Conservation (phyloP, 441 rosid genomes). For the Flueggea neowawraea region DNA sequence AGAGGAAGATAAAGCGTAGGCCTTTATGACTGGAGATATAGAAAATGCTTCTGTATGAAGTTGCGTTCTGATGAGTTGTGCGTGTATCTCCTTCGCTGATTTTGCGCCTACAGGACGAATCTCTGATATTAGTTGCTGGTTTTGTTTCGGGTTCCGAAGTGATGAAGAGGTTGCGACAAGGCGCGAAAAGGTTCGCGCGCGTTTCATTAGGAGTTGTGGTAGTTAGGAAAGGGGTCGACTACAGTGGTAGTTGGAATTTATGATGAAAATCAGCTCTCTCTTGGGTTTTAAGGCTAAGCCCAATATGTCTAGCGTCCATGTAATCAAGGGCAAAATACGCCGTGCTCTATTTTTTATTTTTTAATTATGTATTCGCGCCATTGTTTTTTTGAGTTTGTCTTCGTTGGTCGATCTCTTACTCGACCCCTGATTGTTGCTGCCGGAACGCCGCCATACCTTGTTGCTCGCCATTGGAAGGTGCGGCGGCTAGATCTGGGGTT, state of each 20-base stretch:
- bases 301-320: too few species aligned
- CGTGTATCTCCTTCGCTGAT: conserved; percentile 35
- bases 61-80: conserved; percentile 32
- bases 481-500: too few species aligned
- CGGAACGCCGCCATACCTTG: too few species aligned
- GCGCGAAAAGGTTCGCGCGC: conserved; percentile 17
- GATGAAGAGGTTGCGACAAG: conserved; percentile 17
- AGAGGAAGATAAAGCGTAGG: conserved; percentile 38
- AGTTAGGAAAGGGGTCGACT: neutral
- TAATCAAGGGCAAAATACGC: too few species aligned
- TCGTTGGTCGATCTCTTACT: too few species aligned
- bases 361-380: too few species aligned
- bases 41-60: conserved; percentile 35
- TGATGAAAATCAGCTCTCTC: neutral
- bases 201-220: conserved; percentile 12
- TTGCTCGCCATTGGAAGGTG: too few species aligned
- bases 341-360: too few species aligned
- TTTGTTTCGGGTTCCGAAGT: neutral
- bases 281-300: too few species aligned
- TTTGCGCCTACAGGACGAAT: conserved; percentile 11
- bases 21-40: conserved; percentile 33
- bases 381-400: too few species aligned
- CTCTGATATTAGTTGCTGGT: conserved; percentile 4
- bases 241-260: neutral
- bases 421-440: too few species aligned